Evolutionary conservation across 2,329 filamentous ascomycete genomes (phyloP).

Genomic region (Neonectria ditissima): DNA sequence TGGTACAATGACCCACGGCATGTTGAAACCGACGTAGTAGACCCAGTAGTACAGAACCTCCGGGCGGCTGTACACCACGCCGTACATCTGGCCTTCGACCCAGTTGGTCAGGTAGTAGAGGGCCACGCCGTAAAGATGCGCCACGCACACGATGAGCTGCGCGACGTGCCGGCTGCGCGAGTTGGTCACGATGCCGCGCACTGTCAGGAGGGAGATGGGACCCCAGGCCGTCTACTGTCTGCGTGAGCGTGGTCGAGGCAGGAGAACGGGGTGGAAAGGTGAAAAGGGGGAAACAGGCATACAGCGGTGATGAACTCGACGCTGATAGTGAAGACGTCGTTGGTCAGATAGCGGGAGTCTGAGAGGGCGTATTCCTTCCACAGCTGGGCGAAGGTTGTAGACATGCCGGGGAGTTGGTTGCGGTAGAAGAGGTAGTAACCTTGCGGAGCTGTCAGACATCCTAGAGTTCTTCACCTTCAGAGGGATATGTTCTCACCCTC

Average conservation of each 20-base stretch:
- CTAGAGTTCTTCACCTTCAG: neutral
- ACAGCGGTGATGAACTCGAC: conserved; percentile 87
- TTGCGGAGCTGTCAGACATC: conserved; percentile 43
- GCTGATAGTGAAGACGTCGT: conserved; percentile 86
- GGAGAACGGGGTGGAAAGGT: conserved; percentile 11
- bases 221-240: conserved; percentile 64
- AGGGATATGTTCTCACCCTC: conserved; percentile 66
- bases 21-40: conserved; percentile 72
- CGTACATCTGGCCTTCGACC: conserved; percentile 59
- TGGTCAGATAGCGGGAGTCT: conserved; percentile 87
- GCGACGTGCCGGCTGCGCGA: conserved; percentile 62
- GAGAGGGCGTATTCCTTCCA: conserved; percentile 95
- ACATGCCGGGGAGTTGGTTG: conserved; percentile 71
- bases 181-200: conserved; percentile 57
- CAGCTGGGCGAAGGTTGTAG: conserved; percentile 82
- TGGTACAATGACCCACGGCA: conserved; percentile 70
- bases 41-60: conserved; percentile 73
- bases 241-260: conserved; percentile 8
- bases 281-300: conserved; percentile 46
- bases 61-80: conserved; percentile 66
- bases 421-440: conserved; percentile 83
- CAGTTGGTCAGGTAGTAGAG: conserved; percentile 72
- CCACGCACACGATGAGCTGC: conserved; percentile 63
- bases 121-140: conserved; percentile 71
- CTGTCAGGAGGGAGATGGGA: conserved; percentile 66